Conservation (phyloP, 306 rosid genomes). For the Adenanthera pavonina region DNA sequence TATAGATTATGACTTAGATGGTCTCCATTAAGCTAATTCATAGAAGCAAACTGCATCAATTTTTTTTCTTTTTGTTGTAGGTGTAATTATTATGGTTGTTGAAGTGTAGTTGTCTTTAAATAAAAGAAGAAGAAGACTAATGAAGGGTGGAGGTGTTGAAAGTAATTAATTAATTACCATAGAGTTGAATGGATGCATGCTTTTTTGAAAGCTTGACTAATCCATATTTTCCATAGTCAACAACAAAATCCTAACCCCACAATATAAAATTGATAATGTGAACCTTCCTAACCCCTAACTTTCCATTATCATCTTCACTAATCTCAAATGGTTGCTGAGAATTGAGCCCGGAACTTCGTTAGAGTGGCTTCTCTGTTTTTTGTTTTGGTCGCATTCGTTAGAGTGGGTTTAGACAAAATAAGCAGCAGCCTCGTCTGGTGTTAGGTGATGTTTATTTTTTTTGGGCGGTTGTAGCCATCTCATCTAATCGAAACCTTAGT, state of each 20-base stretch:
- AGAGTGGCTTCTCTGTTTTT: no score
- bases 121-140: not conserved
- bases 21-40: no score
- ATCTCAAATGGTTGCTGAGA: not conserved
- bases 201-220: constrained; percentile 30
- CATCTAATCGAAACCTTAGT: not conserved
- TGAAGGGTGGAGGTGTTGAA: not conserved
- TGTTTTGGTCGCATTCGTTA: not conserved
- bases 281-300: constrained; percentile 43
- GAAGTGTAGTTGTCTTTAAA: no score
- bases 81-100: no score
- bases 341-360: not conserved
- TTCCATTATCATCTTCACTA: constrained; percentile 25
- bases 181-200: constrained; percentile 1
- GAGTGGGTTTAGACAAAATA: not conserved
- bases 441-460: not conserved
- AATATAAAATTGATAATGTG: constrained; percentile 33
- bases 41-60: no score
- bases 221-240: not conserved
- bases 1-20: no score
- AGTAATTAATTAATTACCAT: not conserved
- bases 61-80: no score
- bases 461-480: not conserved
- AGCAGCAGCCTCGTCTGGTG: not conserved
- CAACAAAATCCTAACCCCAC: constrained; percentile 1